phyloP scores from a whole-genome alignment of 2,329 filamentous ascomycete species.

The Botrytis paeoniae region DNA sequence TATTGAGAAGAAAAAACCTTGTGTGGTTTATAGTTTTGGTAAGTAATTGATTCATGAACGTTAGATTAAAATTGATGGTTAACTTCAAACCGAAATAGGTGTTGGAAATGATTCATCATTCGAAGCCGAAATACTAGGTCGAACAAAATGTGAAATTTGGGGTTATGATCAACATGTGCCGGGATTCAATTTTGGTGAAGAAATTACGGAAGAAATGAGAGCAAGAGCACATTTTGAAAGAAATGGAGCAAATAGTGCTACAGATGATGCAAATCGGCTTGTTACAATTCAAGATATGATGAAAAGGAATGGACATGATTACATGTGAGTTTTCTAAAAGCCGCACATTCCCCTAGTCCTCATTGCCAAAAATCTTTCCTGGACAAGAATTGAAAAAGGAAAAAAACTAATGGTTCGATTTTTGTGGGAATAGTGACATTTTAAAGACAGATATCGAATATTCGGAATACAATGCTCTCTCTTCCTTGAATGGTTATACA shows the following conservation, averaged over 20 bases:
- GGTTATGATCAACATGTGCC: constrained; percentile 41
- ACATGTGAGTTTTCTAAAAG: constrained; percentile 27
- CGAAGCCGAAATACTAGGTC: constrained; percentile 40
- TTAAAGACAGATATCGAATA: constrained; percentile 43
- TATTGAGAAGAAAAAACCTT: constrained; percentile 28
- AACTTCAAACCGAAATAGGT: neutral
- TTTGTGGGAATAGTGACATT: constrained; percentile 36
- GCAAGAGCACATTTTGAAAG: constrained; percentile 38
- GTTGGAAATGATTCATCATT: constrained; percentile 19
- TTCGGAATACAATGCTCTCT: constrained; percentile 39
- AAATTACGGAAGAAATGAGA: constrained; percentile 30
- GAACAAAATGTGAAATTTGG: constrained; percentile 42
- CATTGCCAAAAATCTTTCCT: neutral
- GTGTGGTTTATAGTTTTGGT: constrained; percentile 19
- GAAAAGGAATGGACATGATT: constrained; percentile 41
- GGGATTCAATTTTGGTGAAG: constrained; percentile 34
- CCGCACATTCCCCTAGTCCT: neutral
- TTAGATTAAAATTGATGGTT: neutral
- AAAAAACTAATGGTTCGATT: neutral
- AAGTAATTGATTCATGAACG: neutral
- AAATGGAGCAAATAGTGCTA: constrained; percentile 37
- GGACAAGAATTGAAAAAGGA: neutral
- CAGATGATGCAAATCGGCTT: constrained; percentile 29
- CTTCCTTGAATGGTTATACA: constrained; percentile 27
- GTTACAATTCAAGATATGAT: constrained; percentile 41